Conservation (phyloP, 129 eudicot species). For the Chrysanthemum seticuspe region DNA sequence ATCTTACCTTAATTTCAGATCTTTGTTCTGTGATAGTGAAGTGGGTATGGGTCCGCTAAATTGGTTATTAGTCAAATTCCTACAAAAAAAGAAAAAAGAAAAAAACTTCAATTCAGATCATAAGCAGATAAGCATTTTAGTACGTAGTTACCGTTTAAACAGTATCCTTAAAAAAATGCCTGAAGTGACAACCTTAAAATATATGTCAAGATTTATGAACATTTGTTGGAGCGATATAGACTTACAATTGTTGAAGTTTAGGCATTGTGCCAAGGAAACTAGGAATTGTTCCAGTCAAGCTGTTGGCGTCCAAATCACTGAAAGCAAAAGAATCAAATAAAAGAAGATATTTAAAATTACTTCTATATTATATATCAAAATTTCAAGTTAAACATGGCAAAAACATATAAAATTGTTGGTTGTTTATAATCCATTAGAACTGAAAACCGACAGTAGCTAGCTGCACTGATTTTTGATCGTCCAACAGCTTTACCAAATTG, state of each 20-base stretch:
- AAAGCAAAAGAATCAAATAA: background rate
- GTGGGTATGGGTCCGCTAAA: constrained; percentile 62
- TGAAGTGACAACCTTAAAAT: background rate
- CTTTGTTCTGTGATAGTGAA: constrained; percentile 49
- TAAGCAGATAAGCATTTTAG: background rate
- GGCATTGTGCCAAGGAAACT: constrained; percentile 53
- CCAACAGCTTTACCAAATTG: too few species aligned
- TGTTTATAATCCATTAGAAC: too few species aligned
- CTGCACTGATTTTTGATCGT: too few species aligned
- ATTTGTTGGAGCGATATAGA: background rate
- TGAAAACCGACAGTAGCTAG: too few species aligned
- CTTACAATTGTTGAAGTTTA: constrained; percentile 58
- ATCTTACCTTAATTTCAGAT: constrained; percentile 51
- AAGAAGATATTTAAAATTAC: background rate
- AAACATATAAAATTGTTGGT: too few species aligned
- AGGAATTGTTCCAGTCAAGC: constrained; percentile 53
- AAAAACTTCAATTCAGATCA: background rate
- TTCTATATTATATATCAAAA: too few species aligned
- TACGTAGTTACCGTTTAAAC: background rate
- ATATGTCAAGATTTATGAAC: background rate
- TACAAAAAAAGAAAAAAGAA: constrained; percentile 5
- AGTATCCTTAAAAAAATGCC: background rate
- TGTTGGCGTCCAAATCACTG: constrained; percentile 67
- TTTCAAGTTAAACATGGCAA: too few species aligned
- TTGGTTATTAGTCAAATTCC: constrained; percentile 61